Evolutionary conservation across 257 asterid species (phyloP), one percentile per base, ranked within the genome.

Genomic region (Cordia subcordata): DNA sequence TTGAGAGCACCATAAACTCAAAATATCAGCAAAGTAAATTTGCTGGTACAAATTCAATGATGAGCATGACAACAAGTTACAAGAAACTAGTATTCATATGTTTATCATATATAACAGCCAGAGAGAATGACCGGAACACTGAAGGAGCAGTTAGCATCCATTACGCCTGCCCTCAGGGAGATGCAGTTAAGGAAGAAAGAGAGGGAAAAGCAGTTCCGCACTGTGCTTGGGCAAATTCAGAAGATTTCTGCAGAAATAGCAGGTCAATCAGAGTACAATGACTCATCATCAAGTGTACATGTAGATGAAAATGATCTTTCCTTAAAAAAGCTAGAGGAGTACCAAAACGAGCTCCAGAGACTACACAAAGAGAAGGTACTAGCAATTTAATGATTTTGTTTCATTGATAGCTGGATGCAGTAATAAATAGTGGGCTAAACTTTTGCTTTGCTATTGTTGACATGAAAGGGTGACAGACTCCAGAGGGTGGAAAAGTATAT

Each of bases 61-160:
- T n/a, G n/a, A n/a, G n/a, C n/a, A n/a, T n/a, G n/a, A n/a, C n/a
- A n/a, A n/a, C n/a, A n/a, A n/a, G n/a, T n/a, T n/a, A n/a, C n/a
- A n/a, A 19, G 44, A 47, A 38, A 63, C 6, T 22, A 54, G 33
- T 16, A 63, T 42, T 42, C 35, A 58, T 1, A 32, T 53, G 13
- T 27, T 60, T 65, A 27, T 42, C 49, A 51, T 65, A 40, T 38
- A 60, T 59, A 68, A 71, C 83, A 91, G 98, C 98, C 95, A 53
- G 96, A 88, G 78, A 88, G 83, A 82, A 92, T 88, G 94, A 66
- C 81, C 10, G 98, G 98, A 59, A 82, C 96, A 42, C 75, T 92
- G 57, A 84, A 72, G 79, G 96, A 86, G 65, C 98, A 92, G 72
- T 81, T 92, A 52, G 72, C 82, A 55, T 84, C 95, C 16, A 85